phyloP scores from a whole-genome alignment of 1,284 basidiomycete genomes.

The Cryptococcus maquisensis region DNA sequence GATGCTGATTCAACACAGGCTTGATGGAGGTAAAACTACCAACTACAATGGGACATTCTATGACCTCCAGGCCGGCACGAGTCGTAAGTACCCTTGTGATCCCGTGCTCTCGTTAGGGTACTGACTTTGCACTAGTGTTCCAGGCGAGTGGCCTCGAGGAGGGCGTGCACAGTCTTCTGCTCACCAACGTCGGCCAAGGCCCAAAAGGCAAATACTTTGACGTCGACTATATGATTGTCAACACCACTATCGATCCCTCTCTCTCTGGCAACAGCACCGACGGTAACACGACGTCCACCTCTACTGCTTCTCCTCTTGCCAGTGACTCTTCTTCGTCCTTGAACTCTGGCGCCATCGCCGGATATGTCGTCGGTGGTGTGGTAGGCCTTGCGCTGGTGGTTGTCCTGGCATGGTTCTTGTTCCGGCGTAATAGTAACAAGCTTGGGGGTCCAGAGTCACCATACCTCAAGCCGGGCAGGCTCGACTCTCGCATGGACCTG shows the following conservation, averaged over 20 bases:
- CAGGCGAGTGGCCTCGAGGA: conserved; percentile 11
- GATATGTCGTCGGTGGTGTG: conserved; percentile 18
- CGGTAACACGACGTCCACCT: neutral
- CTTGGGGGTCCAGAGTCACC: neutral
- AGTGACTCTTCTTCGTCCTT: neutral
- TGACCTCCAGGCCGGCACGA: neutral
- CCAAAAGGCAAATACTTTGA: conserved; percentile 7
- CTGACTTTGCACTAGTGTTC: conserved; percentile 8
- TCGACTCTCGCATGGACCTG: neutral
- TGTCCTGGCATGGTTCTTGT: conserved; percentile 12
- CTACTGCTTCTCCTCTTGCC: neutral
- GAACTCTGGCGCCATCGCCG: conserved; percentile 16
- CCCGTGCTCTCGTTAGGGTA: neutral
- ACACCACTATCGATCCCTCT: conserved; percentile 8
- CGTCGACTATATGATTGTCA: conserved; percentile 20
- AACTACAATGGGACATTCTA: conserved; percentile 12
- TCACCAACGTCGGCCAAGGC: conserved; percentile 16
- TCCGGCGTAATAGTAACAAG: neutral
- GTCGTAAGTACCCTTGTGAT: neutral
- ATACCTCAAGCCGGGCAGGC: neutral
- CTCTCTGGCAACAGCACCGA: neutral
- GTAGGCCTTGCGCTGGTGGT: conserved; percentile 10
- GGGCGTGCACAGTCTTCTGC: conserved; percentile 10
- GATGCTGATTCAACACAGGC: neutral
- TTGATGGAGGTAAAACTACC: conserved; percentile 12